Conservation (phyloP, 352 stramenopile genomes). For the Phytophthora pini region DNA sequence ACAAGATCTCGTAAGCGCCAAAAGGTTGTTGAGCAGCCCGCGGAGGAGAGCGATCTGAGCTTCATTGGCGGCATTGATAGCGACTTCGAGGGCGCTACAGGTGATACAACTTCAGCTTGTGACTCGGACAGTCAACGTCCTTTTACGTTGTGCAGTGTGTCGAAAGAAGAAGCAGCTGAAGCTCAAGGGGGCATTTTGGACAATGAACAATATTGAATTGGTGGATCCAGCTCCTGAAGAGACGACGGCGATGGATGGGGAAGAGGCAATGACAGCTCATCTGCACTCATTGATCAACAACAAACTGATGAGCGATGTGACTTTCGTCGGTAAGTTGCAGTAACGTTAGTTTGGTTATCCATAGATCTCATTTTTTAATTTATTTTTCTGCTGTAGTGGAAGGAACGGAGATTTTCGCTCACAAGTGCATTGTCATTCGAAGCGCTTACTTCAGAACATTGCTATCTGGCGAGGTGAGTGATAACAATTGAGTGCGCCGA, state of each 20-base stretch:
- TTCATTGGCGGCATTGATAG: background rate
- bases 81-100: background rate
- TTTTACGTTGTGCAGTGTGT: background rate
- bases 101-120: background rate
- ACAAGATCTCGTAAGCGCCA: constrained; percentile 3
- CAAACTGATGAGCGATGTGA: constrained; percentile 84
- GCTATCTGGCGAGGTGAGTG: constrained; percentile 62
- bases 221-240: constrained; percentile 13
- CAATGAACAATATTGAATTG: background rate
- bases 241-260: constrained; percentile 13
- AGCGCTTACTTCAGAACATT: constrained; percentile 93
- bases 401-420: constrained; percentile 73
- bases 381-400: constrained; percentile 55
- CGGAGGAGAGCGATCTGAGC: background rate
- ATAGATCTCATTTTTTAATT: background rate
- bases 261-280: constrained; percentile 62
- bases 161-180: background rate
- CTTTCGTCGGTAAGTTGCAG: constrained; percentile 60
- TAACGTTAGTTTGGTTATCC: background rate
- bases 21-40: background rate
- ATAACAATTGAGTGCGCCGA: background rate
- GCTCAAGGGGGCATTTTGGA: background rate
- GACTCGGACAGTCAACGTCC: background rate
- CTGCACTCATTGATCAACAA: constrained; percentile 77
- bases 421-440: constrained; percentile 91